Percentiles rank a stretch among this genome's conserved stretches.
Evolutionary conservation across 208 protist species (phyloP).

Genomic region (Entamoeba histolytica): DNA sequence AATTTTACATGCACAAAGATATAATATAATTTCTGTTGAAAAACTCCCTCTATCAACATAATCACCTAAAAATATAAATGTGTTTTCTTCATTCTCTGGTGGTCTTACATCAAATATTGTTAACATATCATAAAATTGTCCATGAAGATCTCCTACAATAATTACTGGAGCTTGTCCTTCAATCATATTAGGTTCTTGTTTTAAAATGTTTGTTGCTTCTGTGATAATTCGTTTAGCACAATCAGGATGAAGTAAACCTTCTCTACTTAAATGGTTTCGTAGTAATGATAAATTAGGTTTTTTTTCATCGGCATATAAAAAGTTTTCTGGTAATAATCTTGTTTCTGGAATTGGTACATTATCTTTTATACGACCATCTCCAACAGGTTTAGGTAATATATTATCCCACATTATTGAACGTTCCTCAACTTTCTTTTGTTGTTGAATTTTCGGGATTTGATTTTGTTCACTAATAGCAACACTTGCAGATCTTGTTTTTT

Average conservation of each 20-base stretch:
- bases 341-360: background rate
- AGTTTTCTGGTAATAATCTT: background rate
- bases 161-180: conserved; percentile 33
- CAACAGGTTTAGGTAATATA: too few relatives aligned
- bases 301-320: background rate
- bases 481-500: too few relatives aligned
- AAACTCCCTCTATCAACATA: conserved; percentile 32
- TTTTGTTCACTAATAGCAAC: too few relatives aligned
- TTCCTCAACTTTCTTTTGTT: too few relatives aligned
- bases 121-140: conserved; percentile 29
- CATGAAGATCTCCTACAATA: conserved; percentile 28
- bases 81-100: conserved; percentile 11
- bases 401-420: too few relatives aligned
- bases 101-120: conserved; percentile 19
- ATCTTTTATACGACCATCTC: too few relatives aligned
- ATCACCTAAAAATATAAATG: conserved; percentile 26
- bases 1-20: conserved; percentile 22
- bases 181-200: conserved; percentile 20
- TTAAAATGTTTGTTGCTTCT: background rate
- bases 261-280: background rate
- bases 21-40: conserved; percentile 20
- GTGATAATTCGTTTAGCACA: background rate
- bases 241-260: background rate
- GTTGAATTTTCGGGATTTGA: too few relatives aligned
- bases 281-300: background rate